phyloP scores from a whole-genome alignment of 2,329 filamentous ascomycete species.

The Alternaria arborescens region DNA sequence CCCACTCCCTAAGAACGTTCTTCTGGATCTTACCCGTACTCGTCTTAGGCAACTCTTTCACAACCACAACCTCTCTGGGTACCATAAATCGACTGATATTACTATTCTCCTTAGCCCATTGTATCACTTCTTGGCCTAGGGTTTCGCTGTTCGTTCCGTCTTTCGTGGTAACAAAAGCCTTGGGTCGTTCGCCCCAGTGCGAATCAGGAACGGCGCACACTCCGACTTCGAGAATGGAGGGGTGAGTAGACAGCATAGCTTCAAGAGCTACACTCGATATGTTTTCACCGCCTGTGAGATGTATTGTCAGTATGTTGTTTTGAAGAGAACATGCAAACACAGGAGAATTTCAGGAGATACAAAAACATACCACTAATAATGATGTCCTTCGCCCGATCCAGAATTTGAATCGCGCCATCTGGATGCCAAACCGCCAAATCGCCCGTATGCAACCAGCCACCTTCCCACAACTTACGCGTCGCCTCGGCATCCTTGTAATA shows the following conservation, averaged over 20 bases:
- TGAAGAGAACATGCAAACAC: background rate
- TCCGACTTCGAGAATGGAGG: slow-evolving; percentile 87
- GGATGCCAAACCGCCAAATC: slow-evolving; percentile 93
- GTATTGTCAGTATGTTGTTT: background rate
- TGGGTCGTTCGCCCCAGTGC: slow-evolving; percentile 96
- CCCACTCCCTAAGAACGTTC: slow-evolving; percentile 90
- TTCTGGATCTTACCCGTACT: slow-evolving; percentile 97
- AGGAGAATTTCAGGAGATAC: background rate
- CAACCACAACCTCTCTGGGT: slow-evolving; percentile 74
- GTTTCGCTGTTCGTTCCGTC: slow-evolving; percentile 59
- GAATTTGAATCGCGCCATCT: slow-evolving; percentile 89
- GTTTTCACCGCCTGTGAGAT: slow-evolving; percentile 81
- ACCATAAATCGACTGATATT: slow-evolving; percentile 92
- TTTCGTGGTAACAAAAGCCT: slow-evolving; percentile 88
- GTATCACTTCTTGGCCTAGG: slow-evolving; percentile 75
- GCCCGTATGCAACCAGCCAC: slow-evolving; percentile 86
- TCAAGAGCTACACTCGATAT: slow-evolving; percentile 95
- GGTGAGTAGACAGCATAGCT: slow-evolving; percentile 86
- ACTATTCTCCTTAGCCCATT: slow-evolving; percentile 84
- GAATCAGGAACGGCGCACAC: slow-evolving; percentile 87
- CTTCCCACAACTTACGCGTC: slow-evolving; percentile 84
- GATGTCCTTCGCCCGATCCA: slow-evolving; percentile 95
- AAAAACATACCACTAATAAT: slow-evolving; percentile 82
- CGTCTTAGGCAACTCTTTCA: slow-evolving; percentile 92
- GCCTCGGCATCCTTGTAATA: slow-evolving; percentile 92